Base-by-base conservation (phyloP, 176 grass and related monocot species). In the Elaeis guineensis region DNA sequence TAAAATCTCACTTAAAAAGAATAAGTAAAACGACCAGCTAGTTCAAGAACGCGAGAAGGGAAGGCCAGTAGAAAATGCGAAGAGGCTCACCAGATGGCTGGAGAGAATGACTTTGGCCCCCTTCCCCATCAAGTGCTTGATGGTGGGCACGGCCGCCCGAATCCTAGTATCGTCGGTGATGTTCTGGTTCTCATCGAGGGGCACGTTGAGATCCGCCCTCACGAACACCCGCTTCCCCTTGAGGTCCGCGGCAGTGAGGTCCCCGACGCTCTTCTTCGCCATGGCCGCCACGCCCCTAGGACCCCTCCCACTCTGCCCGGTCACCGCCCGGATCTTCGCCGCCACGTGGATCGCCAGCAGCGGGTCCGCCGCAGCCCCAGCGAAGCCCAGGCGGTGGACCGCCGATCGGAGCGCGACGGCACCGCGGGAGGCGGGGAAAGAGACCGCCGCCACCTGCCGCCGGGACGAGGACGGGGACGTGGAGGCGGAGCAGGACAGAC, bases 261-360 rank as follows among this genome's bases (percentile, higher is more conserved):
- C 70, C 4, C 77, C 64, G 2, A 80, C 64, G 77, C 77, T 80
- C 77, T 65, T 78, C 68, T 78, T 78, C 17, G 76, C 61, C 76
- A 48, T 65, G n/a, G 68, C 30, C 39, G 67, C 76, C 76, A 57
- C 60, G 11, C 52, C 75, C 18, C 75, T 59, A 22, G 59, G 26
- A 6, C 35, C 35, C 35, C 35, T 44, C 75, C 44, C 25, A 8
- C 52, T 24, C 60, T 44, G 5, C 63, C 52, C 67, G 59, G 19
- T 21, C 60, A 19, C 66, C 54, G 61, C 52, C 15, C 29, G 14
- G 66, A 50, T 21, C 51, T 52, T 23, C 52, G 16, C 48, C 53
- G 51, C 53, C 14, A 23, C 39, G 53, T 28, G 60, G 32, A 57
- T 16, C 67, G 48, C 54, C 15, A 71, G 61, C 25, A 44, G 18